phyloP scores from a whole-genome alignment of 1,139 yeast genomes.

The Casaregolazyma suthepensis region DNA sequence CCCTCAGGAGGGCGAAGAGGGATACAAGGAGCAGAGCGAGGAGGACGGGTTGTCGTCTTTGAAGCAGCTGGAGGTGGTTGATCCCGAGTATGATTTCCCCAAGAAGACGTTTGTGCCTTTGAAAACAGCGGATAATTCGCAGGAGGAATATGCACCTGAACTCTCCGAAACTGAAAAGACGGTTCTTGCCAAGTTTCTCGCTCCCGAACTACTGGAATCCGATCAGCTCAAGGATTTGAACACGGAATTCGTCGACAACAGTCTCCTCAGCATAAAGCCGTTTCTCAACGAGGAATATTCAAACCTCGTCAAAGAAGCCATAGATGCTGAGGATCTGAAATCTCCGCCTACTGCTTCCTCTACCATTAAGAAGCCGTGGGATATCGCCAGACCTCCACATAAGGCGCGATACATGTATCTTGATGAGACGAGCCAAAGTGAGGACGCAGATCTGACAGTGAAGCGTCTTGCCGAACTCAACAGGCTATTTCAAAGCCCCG shows the following conservation, averaged over 20 bases:
- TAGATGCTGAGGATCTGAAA: conserved; percentile 39
- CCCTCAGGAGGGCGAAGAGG: conserved; percentile 89
- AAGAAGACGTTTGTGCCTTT: conserved; percentile 31
- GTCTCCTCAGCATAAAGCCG: conserved; percentile 60
- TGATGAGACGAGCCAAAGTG: conserved; percentile 33
- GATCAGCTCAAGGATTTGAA: conserved; percentile 42
- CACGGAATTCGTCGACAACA: conserved; percentile 54
- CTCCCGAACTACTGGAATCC: conserved; percentile 46
- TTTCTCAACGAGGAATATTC: conserved; percentile 59
- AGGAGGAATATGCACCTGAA: conserved; percentile 7
- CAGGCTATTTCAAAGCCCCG: conserved; percentile 49
- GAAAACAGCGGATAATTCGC: conserved; percentile 16
- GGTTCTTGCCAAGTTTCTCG: conserved; percentile 42
- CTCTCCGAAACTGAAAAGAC: conserved; percentile 21
- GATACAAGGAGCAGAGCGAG: conserved; percentile 69
- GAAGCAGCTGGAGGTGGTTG: conserved; percentile 57
- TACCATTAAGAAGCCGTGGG: conserved; percentile 73
- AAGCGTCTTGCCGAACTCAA: conserved; percentile 49
- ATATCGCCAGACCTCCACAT: conserved; percentile 88
- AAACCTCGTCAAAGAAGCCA: conserved; percentile 38
- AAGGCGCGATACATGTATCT: conserved; percentile 82
- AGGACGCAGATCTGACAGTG: conserved; percentile 15
- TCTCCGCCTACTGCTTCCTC: conserved; percentile 44
- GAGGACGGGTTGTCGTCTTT: conserved; percentile 72
- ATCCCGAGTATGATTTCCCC: conserved; percentile 80